phyloP scores from a whole-genome alignment of 2,329 filamentous ascomycete genomes.

The Claviceps sorghi region DNA sequence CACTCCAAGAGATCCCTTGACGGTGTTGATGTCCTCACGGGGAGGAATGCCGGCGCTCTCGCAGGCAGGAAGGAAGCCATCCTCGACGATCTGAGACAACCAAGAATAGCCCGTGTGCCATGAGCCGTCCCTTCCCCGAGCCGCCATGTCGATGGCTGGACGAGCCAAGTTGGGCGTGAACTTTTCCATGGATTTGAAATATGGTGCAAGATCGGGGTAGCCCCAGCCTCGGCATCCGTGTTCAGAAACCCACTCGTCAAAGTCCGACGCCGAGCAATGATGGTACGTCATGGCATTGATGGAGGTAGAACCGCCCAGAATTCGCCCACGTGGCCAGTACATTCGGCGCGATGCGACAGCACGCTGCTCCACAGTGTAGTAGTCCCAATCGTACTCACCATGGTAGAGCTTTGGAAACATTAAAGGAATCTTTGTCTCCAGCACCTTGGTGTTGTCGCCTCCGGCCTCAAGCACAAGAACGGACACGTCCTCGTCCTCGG shows the following conservation, averaged over 20 bases:
- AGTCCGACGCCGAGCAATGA: slow-evolving; percentile 10
- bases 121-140: slow-evolving; percentile 6
- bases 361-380: slow-evolving; percentile 10
- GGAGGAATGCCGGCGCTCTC: slow-evolving; percentile 5
- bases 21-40: slow-evolving; percentile 8
- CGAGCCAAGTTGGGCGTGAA: slow-evolving; percentile 9
- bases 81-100: slow-evolving; percentile 6
- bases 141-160: slow-evolving; percentile 6
- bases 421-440: slow-evolving; percentile 8
- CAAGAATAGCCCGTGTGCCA: slow-evolving; percentile 10
- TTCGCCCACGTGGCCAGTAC: slow-evolving; percentile 12
- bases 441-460: slow-evolving; percentile 8
- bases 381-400: slow-evolving; percentile 13
- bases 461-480: slow-evolving; percentile 10
- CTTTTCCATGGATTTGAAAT: slow-evolving; percentile 9
- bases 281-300: slow-evolving; percentile 14
- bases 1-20: slow-evolving; percentile 7
- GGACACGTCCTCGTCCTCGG: slow-evolving; percentile 11
- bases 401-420: slow-evolving; percentile 11
- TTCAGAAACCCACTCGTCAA: slow-evolving; percentile 9
- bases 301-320: slow-evolving; percentile 11
- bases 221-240: slow-evolving; percentile 10
- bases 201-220: slow-evolving; percentile 10
- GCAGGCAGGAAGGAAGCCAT: slow-evolving; percentile 9
- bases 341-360: slow-evolving; percentile 10